These are phyloP conservation scores for Camillea tinctor DNA, from an alignment of 2,329 filamentous ascomycete genomes.

Conservation along the genomic window DNA sequence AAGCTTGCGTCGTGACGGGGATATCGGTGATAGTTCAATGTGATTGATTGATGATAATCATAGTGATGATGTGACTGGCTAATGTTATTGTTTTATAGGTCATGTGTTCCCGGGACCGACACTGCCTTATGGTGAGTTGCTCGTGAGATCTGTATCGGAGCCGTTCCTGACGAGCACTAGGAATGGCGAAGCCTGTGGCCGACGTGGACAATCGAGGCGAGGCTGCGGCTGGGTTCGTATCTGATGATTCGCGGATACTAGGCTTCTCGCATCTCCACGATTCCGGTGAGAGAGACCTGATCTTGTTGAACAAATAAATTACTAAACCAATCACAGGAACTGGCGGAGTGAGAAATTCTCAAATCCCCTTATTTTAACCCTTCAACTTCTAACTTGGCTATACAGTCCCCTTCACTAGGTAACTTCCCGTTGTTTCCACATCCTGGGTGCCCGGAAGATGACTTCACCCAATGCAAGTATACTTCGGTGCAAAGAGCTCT, in stretches of 20 bases:
- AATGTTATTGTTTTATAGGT: slow-evolving; percentile 18
- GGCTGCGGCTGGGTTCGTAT: slow-evolving; percentile 33
- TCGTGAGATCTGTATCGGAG: not conserved
- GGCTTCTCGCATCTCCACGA: slow-evolving; percentile 37
- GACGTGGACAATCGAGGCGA: slow-evolving; percentile 28
- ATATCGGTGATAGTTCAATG: not conserved
- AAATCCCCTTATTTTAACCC: not conserved
- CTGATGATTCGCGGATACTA: slow-evolving; percentile 30
- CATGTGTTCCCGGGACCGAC: slow-evolving; percentile 36
- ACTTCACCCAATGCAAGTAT: slow-evolving; percentile 51
- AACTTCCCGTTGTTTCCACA: slow-evolving; percentile 55
- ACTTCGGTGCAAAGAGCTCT: slow-evolving; percentile 45
- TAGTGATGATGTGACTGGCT: slow-evolving; percentile 13
- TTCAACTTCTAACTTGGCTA: slow-evolving; percentile 15
- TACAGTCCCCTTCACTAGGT: slow-evolving; percentile 45
- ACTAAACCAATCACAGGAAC: slow-evolving; percentile 24
- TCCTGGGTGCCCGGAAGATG: slow-evolving; percentile 46
- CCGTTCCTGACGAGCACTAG: slow-evolving; percentile 18
- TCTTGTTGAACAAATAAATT: not conserved
- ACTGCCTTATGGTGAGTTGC: slow-evolving; percentile 31
- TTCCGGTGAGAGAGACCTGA: slow-evolving; percentile 23
- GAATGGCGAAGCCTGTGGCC: slow-evolving; percentile 36
- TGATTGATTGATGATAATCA: too few species aligned
- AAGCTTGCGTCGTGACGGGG: not conserved
- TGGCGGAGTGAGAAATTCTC: slow-evolving; percentile 29